Base-by-base conservation (phyloP, 768 basidiomycete species). In the Xerocomellus intermedius region DNA sequence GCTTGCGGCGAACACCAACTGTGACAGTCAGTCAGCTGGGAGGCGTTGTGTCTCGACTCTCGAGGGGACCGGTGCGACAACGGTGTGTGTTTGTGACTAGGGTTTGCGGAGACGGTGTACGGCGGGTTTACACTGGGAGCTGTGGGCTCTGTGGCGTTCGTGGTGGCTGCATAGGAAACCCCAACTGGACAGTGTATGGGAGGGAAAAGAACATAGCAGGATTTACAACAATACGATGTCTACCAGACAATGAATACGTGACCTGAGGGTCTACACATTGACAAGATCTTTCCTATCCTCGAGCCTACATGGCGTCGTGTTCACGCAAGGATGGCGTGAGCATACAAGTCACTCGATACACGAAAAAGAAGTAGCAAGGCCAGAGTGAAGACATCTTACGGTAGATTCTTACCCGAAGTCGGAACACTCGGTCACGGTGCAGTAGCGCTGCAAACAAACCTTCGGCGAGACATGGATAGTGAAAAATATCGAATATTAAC, bases 1-100 rank as follows among this genome's bases (percentile, higher is more conserved):
- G 14, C 70, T 84, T 3, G 82, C 76, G 9, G 71, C 77, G 1
- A 86, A 86, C 63, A 77, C 78, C 61, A 73, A 80, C 38, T 38
- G 64, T 72, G 26, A 56, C 64, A 66, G 36, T 69, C 64, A 0
- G 64, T 83, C 6, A 41, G 42, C 1, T 68, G 80, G 48, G 24
- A 53, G 0, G 69, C 71, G 21, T 37, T 80, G 42, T 56, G 50
- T 6, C 66, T 74, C n/a, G n/a, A n/a, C n/a, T n/a, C n/a, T n/a
- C 0, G 33, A 35, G 5, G 57, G 55, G 14, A 1, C 0, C 4
- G 36, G n/a, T 16, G 46, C 10, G 37, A 48, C 22, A 2, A 39
- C 26, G 6, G 61, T 26, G n/a, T n/a, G 46, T 60, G 24, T 69
- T 58, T 38, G 36, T 6, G 46, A 64, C 60, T 26, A 69, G 67